A percentile compares a stretch with the other conserved stretches of the same genome.
Evolutionary conservation across 1,284 basidiomycete species (phyloP).

Genomic region (Cryptococcus floricola): DNA sequence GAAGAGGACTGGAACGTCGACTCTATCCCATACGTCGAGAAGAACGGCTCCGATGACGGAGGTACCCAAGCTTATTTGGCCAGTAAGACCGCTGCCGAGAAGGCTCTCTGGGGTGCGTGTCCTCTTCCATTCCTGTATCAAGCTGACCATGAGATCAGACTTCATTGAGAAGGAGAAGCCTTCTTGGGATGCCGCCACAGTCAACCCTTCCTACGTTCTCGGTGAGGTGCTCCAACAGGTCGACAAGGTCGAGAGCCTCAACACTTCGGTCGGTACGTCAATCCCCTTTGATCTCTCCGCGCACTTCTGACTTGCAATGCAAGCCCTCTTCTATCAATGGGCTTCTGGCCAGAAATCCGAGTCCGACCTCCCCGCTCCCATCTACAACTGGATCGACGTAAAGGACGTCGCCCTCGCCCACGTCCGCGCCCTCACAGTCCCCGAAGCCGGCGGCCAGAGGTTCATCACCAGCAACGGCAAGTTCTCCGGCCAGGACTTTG

Average conservation of each 20-base stretch:
- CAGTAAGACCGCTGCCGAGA: too few species aligned
- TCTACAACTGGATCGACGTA: slow-evolving; percentile 59
- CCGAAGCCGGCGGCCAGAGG: slow-evolving; percentile 60
- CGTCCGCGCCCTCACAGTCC: slow-evolving; percentile 55
- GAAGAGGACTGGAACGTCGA: slow-evolving; percentile 63
- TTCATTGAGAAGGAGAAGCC: slow-evolving; percentile 58
- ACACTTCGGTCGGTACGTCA: slow-evolving; percentile 53
- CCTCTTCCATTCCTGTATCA: background rate
- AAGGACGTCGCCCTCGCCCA: slow-evolving; percentile 59
- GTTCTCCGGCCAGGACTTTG: slow-evolving; percentile 35
- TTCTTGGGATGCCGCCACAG: slow-evolving; percentile 56
- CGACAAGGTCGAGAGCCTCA: slow-evolving; percentile 52
- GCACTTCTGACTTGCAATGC: too few species aligned
- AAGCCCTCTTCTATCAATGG: slow-evolving; percentile 46
- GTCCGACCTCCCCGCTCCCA: slow-evolving; percentile 37
- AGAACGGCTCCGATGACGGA: slow-evolving; percentile 58
- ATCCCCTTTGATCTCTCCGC: too few species aligned
- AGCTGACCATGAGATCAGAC: slow-evolving; percentile 14
- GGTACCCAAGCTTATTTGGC: slow-evolving; percentile 33
- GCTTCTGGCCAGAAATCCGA: slow-evolving; percentile 48
- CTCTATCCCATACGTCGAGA: slow-evolving; percentile 52
- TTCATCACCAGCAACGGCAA: slow-evolving; percentile 54
- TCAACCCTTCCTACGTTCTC: slow-evolving; percentile 57
- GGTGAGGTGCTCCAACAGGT: slow-evolving; percentile 57
- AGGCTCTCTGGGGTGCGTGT: slow-evolving; percentile 43